Conservation (phyloP, 257 asterid genomes). For the Jacaranda mimosifolia region DNA sequence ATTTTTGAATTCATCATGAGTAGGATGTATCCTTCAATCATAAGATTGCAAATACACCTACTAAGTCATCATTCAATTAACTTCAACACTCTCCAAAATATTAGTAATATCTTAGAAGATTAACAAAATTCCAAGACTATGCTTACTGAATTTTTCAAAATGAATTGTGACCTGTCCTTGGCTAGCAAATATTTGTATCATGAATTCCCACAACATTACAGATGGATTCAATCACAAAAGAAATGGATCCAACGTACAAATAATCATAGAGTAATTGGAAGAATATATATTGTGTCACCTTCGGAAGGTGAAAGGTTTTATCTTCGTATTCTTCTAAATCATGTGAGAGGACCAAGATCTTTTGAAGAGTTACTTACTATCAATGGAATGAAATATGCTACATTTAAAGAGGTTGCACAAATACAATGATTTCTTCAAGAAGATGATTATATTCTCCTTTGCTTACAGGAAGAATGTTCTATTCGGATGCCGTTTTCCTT, state of each 20-base stretch:
- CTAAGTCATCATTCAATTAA: not conserved
- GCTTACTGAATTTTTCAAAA: not conserved
- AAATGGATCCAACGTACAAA: not conserved
- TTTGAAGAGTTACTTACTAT: not conserved
- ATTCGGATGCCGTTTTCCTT: not conserved
- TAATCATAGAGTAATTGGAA: not conserved
- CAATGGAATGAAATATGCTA: not conserved
- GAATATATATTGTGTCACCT: not conserved
- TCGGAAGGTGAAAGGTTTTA: conserved; percentile 18
- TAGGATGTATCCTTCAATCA: conserved; percentile 1
- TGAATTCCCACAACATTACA: conserved; percentile 18
- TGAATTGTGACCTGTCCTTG: not conserved
- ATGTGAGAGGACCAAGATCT: not conserved
- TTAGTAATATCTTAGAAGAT: not conserved
- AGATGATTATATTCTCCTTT: not conserved
- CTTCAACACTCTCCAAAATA: not conserved
- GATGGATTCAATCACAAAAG: not conserved
- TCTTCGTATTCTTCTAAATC: not conserved
- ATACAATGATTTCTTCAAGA: not conserved
- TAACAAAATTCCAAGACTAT: not conserved
- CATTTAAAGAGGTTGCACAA: not conserved
- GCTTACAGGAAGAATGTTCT: not conserved
- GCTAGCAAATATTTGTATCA: not conserved
- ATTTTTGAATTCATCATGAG: not conserved
- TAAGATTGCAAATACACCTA: not conserved